Evolutionary conservation across 352 stramenopile genomes (phyloP).

Genomic region (Phytophthora sojae): DNA sequence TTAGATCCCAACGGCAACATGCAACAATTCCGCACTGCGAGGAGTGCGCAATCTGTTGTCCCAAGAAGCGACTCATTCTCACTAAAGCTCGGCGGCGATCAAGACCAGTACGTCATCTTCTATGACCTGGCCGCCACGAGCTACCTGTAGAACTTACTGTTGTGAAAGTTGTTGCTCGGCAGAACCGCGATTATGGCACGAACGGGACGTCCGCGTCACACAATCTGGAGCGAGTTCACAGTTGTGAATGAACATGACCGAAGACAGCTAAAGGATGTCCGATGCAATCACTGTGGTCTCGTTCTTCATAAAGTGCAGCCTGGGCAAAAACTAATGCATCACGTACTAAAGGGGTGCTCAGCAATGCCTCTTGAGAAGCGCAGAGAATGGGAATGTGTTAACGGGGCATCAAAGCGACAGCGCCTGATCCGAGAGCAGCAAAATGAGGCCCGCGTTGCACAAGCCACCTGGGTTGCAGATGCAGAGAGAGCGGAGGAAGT

Average conservation of each 20-base stretch:
- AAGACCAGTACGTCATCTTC: background rate
- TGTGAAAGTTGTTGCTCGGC: background rate
- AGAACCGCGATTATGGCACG: background rate
- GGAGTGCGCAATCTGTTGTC: no score
- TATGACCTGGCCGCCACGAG: background rate
- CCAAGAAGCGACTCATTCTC: no score
- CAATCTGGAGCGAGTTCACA: background rate
- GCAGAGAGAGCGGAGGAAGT: background rate
- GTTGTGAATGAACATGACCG: background rate
- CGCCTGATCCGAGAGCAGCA: background rate
- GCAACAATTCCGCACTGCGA: no score
- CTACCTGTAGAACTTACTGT: background rate
- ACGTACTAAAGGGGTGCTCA: background rate
- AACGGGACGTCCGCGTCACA: background rate
- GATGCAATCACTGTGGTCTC: background rate
- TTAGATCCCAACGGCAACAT: no score
- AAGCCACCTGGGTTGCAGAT: background rate
- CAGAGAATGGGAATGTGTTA: background rate
- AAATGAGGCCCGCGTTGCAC: background rate
- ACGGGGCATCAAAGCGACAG: background rate
- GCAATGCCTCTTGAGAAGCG: background rate
- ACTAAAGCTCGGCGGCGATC: no score
- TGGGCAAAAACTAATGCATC: background rate
- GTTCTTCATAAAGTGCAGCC: background rate
- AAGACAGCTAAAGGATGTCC: background rate